Evolutionary conservation across 225 moss, liverwort and hornwort species (phyloP).

Genomic region (Straminergon stramineum): DNA sequence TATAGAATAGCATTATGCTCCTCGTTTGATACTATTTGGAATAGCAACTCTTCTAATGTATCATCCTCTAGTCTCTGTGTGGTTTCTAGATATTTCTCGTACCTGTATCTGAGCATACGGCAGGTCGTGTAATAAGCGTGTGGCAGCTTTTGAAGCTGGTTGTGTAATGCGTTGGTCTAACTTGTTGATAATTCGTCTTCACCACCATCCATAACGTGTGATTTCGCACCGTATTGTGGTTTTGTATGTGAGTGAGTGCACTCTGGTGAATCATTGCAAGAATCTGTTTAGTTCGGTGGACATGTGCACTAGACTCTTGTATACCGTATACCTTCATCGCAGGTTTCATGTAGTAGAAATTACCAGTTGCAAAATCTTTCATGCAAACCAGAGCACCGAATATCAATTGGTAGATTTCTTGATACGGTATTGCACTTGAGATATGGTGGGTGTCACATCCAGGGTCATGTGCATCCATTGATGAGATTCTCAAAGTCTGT

Average conservation of each 20-base stretch:
- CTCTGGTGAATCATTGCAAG: neutral
- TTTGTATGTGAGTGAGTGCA: neutral
- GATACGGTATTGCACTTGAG: neutral
- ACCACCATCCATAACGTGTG: neutral
- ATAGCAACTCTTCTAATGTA: neutral
- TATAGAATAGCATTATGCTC: neutral
- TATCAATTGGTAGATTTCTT: neutral
- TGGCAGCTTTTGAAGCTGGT: neutral
- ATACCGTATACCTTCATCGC: neutral
- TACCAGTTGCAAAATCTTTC: neutral
- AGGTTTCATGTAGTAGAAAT: neutral
- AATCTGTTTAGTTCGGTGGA: neutral
- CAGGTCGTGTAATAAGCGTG: neutral
- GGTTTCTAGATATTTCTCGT: constrained; percentile 3
- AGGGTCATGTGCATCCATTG: neutral
- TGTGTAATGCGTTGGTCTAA: neutral
- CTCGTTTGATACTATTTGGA: neutral
- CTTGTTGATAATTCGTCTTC: neutral
- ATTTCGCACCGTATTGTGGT: neutral
- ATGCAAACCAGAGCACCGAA: neutral
- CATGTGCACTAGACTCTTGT: neutral
- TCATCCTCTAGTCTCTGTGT: neutral
- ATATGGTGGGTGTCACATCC: neutral
- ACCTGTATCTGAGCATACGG: neutral
- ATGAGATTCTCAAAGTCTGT: neutral